These are phyloP conservation scores for Potentilla sterilis DNA, from an alignment of 306 rosid genomes.

Conservation along the genomic window DNA sequence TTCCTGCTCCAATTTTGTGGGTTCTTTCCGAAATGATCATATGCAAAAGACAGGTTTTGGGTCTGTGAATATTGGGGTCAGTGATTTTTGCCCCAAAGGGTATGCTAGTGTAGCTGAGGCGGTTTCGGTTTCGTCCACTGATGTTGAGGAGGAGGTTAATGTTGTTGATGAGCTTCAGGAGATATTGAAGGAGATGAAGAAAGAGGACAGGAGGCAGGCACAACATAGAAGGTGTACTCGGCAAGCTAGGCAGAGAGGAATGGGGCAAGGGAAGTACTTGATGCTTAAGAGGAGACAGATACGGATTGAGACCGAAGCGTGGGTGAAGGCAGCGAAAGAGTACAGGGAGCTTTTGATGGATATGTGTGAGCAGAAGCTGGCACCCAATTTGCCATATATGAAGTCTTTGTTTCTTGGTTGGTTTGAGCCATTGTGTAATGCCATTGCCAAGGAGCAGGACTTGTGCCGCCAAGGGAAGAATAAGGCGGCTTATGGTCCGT, in stretches of 20 bases:
- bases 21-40: conserved; percentile 16
- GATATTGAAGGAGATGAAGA: conserved; percentile 48
- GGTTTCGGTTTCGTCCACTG: conserved; percentile 54
- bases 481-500: conserved; percentile 46
- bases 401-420: conserved; percentile 91
- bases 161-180: conserved; percentile 49
- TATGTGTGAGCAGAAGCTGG: conserved; percentile 86
- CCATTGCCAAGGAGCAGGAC: conserved; percentile 70
- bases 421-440: conserved; percentile 80
- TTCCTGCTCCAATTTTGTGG: conserved; percentile 25
- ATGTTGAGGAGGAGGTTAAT: conserved; percentile 57
- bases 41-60: conserved; percentile 21
- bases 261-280: conserved; percentile 41
- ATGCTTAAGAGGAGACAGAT: conserved; percentile 69
- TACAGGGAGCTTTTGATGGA: conserved; percentile 81
- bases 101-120: conserved; percentile 67
- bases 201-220: conserved; percentile 43
- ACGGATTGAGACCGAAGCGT: conserved; percentile 74
- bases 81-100: conserved; percentile 40
- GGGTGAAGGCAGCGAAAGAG: conserved; percentile 81
- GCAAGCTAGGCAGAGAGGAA: conserved; percentile 30
- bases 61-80: conserved; percentile 26
- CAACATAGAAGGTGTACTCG: conserved; percentile 23
- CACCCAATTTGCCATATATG: conserved; percentile 88
- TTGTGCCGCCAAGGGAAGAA: conserved; percentile 44